These are phyloP conservation scores for Ligustrum vulgare DNA, from an alignment of 257 asterid genomes.

Conservation along the genomic window DNA sequence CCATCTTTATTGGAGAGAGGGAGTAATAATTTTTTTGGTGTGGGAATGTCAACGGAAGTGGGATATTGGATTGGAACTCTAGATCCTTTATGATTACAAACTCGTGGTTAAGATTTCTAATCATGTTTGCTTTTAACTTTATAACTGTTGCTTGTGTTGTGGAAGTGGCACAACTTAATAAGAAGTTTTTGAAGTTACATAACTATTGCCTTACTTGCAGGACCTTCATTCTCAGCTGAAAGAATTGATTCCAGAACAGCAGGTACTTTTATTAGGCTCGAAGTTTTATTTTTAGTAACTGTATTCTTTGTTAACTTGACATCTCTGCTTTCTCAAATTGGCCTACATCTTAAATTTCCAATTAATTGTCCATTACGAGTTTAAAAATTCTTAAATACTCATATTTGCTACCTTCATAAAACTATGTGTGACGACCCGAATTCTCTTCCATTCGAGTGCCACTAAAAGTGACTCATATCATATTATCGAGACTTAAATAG, in stretches of 20 bases:
- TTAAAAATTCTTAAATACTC: neutral
- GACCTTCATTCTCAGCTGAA: slow-evolving; percentile 75
- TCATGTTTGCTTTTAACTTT: neutral
- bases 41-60: neutral
- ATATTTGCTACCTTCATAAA: neutral
- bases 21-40: no score
- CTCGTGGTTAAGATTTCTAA: neutral
- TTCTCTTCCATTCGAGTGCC: no score
- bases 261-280: slow-evolving; percentile 40
- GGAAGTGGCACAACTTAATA: neutral
- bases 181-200: neutral
- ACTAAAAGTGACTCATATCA: no score
- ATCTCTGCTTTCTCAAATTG: neutral
- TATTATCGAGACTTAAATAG: no score
- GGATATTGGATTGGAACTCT: neutral
- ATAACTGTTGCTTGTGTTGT: neutral
- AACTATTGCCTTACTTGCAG: slow-evolving; percentile 29
- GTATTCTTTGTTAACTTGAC: neutral
- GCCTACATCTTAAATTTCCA: neutral
- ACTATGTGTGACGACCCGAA: no score
- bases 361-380: neutral
- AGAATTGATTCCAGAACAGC: slow-evolving; percentile 88
- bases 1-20: no score
- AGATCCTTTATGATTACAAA: neutral
- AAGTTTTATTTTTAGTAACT: neutral